Conservation (phyloP, 2,329 filamentous ascomycete genomes). For the Beauveria rudraprayagi region DNA sequence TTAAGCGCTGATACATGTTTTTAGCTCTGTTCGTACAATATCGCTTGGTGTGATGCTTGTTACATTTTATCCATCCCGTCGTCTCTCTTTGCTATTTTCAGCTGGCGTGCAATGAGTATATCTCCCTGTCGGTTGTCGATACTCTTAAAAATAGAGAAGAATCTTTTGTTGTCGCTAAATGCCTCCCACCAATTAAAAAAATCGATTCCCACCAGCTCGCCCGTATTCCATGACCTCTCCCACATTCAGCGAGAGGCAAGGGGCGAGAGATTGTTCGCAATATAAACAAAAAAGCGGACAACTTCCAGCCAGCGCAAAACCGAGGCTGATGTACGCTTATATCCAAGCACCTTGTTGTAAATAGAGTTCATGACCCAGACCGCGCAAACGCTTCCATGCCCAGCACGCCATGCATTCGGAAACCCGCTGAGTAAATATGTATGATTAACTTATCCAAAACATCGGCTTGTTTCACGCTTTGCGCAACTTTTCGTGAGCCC, state of each 20-base stretch:
- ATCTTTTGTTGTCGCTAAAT: slow-evolving; percentile 6
- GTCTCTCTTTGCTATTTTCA: neutral
- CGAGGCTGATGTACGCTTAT: neutral
- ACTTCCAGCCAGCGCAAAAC: neutral
- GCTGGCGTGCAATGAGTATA: neutral
- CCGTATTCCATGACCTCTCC: neutral
- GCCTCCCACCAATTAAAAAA: slow-evolving; percentile 1
- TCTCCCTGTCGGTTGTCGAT: neutral
- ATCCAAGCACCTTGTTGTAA: neutral
- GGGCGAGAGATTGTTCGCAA: neutral
- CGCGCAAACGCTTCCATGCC: neutral
- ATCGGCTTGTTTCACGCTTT: slow-evolving; percentile 36
- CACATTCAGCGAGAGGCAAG: neutral
- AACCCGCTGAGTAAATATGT: neutral
- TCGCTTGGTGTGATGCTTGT: neutral
- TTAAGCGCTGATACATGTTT: neutral
- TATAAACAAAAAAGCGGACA: slow-evolving; percentile 3
- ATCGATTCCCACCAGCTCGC: neutral
- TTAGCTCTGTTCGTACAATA: slow-evolving; percentile 3
- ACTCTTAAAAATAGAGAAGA: neutral
- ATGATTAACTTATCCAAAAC: neutral
- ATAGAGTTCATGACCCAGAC: neutral
- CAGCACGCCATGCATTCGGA: neutral
- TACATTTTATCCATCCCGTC: neutral
- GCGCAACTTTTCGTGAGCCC: slow-evolving; percentile 74